Conservation (phyloP, 176 grass and related monocot species). For the Lolium multiflorum region DNA sequence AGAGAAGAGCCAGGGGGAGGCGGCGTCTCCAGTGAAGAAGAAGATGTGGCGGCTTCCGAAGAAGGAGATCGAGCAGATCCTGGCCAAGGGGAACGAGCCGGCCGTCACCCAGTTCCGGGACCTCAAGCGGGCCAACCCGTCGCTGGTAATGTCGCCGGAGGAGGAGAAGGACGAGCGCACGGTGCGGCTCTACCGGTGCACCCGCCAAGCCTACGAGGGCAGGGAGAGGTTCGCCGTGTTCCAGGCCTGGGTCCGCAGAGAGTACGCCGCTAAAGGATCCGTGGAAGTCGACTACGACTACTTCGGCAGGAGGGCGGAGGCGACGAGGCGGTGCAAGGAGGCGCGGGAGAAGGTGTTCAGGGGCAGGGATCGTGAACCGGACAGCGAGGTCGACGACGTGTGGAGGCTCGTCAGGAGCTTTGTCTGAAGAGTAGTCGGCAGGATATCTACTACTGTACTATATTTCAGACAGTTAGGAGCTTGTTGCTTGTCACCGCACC, state of each 20-base stretch:
- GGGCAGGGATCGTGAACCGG: too few species aligned
- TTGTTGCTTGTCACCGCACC: too few species aligned
- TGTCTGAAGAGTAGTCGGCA: too few species aligned
- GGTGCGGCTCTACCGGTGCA: background rate
- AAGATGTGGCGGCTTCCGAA: conserved; percentile 8
- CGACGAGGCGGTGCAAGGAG: background rate
- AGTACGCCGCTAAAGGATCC: background rate
- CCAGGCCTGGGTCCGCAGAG: background rate
- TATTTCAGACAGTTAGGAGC: too few species aligned
- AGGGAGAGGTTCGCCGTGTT: background rate
- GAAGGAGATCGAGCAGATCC: background rate
- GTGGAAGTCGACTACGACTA: conserved; percentile 16
- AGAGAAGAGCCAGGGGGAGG: background rate
- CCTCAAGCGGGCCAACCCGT: background rate
- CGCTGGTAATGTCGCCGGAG: background rate
- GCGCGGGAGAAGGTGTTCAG: background rate
- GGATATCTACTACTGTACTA: too few species aligned
- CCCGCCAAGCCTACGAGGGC: background rate
- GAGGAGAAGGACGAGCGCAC: background rate
- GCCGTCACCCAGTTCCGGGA: background rate
- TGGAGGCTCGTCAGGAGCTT: too few species aligned
- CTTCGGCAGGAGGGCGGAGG: background rate
- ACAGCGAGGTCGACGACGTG: background rate
- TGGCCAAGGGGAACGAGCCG: background rate
- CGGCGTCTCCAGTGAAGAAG: background rate